phyloP scores from a whole-genome alignment of 768 basidiomycete species.

The Suillus tomentosus region DNA sequence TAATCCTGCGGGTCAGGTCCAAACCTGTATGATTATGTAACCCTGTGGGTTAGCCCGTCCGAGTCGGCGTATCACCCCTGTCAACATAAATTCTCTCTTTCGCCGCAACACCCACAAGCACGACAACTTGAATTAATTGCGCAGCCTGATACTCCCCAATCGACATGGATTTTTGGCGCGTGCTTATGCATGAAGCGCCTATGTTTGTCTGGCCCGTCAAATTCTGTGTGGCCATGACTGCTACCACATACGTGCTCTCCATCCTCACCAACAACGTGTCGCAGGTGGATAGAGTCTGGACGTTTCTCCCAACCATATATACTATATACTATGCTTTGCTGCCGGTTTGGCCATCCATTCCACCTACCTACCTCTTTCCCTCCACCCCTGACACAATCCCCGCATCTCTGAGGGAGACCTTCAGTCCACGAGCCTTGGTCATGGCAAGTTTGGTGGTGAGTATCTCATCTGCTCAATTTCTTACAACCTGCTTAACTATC shows the following conservation, averaged over 20 bases:
- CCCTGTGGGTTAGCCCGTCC: neutral
- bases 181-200: constrained; percentile 27
- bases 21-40: constrained; percentile 12
- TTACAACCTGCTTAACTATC: constrained; percentile 3
- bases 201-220: constrained; percentile 63
- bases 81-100: neutral
- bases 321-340: constrained; percentile 79
- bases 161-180: constrained; percentile 18
- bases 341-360: constrained; percentile 52
- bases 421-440: constrained; percentile 70
- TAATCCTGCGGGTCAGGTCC: neutral
- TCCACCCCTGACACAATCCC: constrained; percentile 53
- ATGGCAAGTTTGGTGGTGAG: constrained; percentile 71
- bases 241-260: constrained; percentile 57
- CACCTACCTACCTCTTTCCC: constrained; percentile 47
- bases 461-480: constrained; percentile 8
- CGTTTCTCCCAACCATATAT: constrained; percentile 81
- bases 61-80: neutral
- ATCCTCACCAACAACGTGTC: constrained; percentile 78
- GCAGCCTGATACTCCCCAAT: neutral
- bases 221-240: constrained; percentile 54
- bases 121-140: neutral
- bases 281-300: constrained; percentile 85
- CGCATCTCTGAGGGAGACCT: constrained; percentile 39
- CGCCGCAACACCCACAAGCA: neutral